Conservation (phyloP, 139 green algal genomes). For the Volvox reticuliferus region DNA sequence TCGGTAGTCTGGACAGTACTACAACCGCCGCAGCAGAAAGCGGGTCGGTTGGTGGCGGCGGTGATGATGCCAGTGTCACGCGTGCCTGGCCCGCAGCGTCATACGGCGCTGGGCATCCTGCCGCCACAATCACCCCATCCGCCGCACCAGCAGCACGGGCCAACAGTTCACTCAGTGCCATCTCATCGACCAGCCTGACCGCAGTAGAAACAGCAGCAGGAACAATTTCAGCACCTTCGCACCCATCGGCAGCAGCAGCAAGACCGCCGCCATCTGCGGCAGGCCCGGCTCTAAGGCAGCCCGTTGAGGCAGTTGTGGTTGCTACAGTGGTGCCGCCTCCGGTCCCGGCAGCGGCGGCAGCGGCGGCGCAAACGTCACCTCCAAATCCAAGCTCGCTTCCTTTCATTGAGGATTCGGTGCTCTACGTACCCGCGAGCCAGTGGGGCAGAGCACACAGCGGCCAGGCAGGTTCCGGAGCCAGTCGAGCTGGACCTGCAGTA, state of each 20-base stretch:
- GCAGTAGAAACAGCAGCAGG: background rate
- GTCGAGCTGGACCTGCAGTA: background rate
- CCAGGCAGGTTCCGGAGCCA: background rate
- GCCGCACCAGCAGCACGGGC: background rate
- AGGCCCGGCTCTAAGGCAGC: background rate
- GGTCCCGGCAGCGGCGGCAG: background rate
- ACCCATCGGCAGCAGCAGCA: background rate
- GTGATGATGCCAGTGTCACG: background rate
- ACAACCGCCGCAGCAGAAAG: background rate
- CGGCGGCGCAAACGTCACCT: background rate
- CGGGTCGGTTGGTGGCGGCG: background rate
- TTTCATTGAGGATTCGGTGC: constrained; percentile 16
- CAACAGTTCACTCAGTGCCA: background rate
- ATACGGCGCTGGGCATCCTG: background rate
- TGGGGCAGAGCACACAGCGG: background rate
- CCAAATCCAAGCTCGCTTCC: background rate
- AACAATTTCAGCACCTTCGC: background rate
- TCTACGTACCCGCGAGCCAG: constrained; percentile 28
- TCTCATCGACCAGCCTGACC: background rate
- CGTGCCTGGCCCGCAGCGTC: background rate
- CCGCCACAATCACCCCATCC: background rate
- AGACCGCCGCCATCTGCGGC: background rate
- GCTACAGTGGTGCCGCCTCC: background rate
- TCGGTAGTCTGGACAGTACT: background rate
- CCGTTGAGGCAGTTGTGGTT: background rate